Percentiles rank a stretch among this genome's conserved stretches.
Evolutionary conservation across 2,329 filamentous ascomycete genomes (phyloP).

Genomic region (Niveomyces coronatus): DNA sequence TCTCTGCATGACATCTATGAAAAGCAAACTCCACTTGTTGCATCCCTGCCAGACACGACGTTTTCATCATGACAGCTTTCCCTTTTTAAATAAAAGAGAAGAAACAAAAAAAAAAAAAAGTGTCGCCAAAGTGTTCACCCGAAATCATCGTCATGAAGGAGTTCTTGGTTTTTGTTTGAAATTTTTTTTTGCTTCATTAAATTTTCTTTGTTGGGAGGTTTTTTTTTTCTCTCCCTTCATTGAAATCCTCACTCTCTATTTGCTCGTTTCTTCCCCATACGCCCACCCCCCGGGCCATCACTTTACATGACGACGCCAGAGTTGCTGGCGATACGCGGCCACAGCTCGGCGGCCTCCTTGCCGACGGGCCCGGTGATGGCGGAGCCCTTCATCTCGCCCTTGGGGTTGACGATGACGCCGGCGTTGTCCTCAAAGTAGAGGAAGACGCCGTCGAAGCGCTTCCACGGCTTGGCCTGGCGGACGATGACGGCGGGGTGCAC

Average conservation of each 20-base stretch:
- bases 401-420: conserved; percentile 99
- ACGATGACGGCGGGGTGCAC: conserved; percentile 99
- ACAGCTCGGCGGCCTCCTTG: conserved; percentile 99
- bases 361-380: conserved; percentile 98
- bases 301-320: conserved; percentile 99
- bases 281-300: conserved; percentile 21
- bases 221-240: conserved; percentile 6
- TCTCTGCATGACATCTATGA: too few relatives aligned
- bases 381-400: conserved; percentile 99
- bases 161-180: too few relatives aligned
- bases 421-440: conserved; percentile 99
- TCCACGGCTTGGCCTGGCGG: conserved; percentile 98
- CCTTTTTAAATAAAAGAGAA: too few relatives aligned
- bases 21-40: too few relatives aligned
- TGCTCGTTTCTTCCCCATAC: conserved; percentile 19
- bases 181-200: conserved; percentile 7
- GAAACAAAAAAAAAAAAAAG: conserved; percentile 1
- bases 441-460: conserved; percentile 95
- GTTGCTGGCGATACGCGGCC: conserved; percentile 99
- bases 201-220: too few relatives aligned
- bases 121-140: too few relatives aligned
- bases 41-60: too few relatives aligned
- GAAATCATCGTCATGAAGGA: too few relatives aligned
- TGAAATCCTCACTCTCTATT: conserved; percentile 12
- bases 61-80: too few relatives aligned